A percentile compares a stretch with the other conserved stretches of the same genome.
These are phyloP conservation scores for Colletotrichum falcatum DNA, from an alignment of 2,329 filamentous ascomycete genomes.

Conservation along the genomic window DNA sequence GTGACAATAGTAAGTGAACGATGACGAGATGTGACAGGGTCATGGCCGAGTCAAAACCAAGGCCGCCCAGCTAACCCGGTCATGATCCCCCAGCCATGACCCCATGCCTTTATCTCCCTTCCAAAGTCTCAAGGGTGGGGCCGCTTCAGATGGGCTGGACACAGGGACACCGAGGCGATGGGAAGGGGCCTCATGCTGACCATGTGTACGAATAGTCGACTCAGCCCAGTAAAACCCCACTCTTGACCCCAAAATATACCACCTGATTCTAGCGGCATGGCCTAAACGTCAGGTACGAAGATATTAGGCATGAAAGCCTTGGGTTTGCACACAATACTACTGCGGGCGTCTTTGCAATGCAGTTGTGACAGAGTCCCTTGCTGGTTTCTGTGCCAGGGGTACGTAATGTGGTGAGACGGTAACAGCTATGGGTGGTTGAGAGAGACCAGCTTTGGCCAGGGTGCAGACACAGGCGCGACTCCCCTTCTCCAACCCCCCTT, in stretches of 20 bases:
- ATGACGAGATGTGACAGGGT: slow-evolving; percentile 38
- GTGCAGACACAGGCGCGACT: not conserved
- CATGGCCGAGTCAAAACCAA: slow-evolving; percentile 27
- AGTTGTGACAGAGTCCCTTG: not conserved
- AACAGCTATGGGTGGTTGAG: not conserved
- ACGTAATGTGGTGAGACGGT: not conserved
- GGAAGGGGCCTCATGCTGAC: slow-evolving; percentile 22
- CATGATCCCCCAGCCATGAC: not conserved
- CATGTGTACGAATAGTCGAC: not conserved
- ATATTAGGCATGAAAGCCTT: slow-evolving; percentile 9
- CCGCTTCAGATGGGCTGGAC: not conserved
- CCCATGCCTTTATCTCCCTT: not conserved
- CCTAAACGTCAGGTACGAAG: slow-evolving; percentile 8
- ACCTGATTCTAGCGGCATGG: slow-evolving; percentile 22
- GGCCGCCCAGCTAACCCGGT: slow-evolving; percentile 7
- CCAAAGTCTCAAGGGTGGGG: not conserved
- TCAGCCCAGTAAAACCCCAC: slow-evolving; percentile 10
- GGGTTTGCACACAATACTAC: slow-evolving; percentile 8
- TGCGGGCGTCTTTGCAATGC: not conserved
- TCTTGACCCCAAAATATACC: slow-evolving; percentile 8
- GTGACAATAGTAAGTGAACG: slow-evolving; percentile 21
- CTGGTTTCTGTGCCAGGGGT: not conserved
- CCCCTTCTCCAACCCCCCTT: not conserved
- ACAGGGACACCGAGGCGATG: slow-evolving; percentile 1
- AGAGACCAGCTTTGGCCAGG: not conserved